Conservation (phyloP, 768 basidiomycete genomes). For the Rhizopogon rudus region DNA sequence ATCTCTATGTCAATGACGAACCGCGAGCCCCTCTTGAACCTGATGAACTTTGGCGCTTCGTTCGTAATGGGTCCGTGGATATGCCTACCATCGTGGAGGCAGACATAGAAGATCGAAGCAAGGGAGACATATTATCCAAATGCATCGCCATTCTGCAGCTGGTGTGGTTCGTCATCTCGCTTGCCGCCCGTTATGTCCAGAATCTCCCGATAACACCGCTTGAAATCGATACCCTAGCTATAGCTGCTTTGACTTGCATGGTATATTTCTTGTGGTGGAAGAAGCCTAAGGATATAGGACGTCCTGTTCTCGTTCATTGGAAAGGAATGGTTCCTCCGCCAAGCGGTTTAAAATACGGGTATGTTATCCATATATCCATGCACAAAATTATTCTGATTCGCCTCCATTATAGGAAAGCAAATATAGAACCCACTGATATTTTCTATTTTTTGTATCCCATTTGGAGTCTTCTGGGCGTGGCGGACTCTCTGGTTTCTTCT, state of each 20-base stretch:
- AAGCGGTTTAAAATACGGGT: too few species aligned
- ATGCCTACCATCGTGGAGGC: not conserved
- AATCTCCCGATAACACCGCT: slow-evolving; percentile 25
- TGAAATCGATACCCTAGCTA: slow-evolving; percentile 28
- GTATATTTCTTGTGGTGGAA: slow-evolving; percentile 30
- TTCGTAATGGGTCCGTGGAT: not conserved
- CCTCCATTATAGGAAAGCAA: too few species aligned
- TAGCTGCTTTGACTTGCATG: slow-evolving; percentile 22
- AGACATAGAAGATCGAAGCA: slow-evolving; percentile 28
- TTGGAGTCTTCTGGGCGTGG: too few species aligned
- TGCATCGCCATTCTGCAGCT: slow-evolving; percentile 26
- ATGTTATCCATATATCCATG: too few species aligned
- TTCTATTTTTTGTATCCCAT: too few species aligned
- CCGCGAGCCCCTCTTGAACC: not conserved
- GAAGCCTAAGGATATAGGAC: slow-evolving; percentile 25
- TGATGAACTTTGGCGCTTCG: not conserved
- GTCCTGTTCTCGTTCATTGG: slow-evolving; percentile 4
- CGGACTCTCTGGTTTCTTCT: not conserved
- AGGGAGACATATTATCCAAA: slow-evolving; percentile 27
- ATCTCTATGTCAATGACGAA: not conserved
- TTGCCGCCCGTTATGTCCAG: slow-evolving; percentile 14
- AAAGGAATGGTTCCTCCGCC: not conserved
- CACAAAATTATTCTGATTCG: too few species aligned
- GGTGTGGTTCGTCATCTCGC: slow-evolving; percentile 28
- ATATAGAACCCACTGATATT: too few species aligned